phyloP scores from a whole-genome alignment of 805 yeast species.

The Metschnikowia arizonensis region DNA sequence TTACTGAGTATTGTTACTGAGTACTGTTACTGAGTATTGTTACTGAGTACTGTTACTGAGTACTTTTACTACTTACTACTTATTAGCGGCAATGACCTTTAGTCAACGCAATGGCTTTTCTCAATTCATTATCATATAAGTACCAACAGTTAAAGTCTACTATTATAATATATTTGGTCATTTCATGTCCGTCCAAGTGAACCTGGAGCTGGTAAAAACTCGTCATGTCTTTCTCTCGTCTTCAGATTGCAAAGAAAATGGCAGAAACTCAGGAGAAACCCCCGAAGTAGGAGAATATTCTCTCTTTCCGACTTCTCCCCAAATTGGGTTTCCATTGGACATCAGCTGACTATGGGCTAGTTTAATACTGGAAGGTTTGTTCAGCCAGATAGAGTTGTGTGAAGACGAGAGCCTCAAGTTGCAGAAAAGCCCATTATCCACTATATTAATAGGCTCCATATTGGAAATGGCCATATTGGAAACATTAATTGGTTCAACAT shows the following conservation, averaged over 20 bases:
- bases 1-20: too few species aligned
- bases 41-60: too few species aligned
- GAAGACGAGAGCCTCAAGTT: conserved; percentile 12
- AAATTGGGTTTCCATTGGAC: conserved; percentile 14
- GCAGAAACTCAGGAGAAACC: conserved; percentile 13
- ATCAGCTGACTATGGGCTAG: conserved; percentile 13
- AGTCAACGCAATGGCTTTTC: too few species aligned
- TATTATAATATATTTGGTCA: too few species aligned
- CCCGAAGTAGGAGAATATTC: conserved; percentile 11
- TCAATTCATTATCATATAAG: too few species aligned
- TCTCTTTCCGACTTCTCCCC: conserved; percentile 13
- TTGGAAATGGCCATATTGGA: too few species aligned
- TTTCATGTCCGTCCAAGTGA: too few species aligned
- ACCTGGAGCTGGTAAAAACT: too few species aligned
- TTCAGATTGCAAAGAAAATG: conserved; percentile 9
- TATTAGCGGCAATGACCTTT: too few species aligned
- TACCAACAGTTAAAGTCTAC: too few species aligned
- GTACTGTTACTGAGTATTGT: too few species aligned
- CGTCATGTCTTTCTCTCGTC: neutral
- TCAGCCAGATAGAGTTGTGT: conserved; percentile 19
- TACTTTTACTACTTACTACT: too few species aligned
- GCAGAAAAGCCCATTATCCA: conserved; percentile 11
- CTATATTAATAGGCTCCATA: neutral
- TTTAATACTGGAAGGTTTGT: conserved; percentile 7
- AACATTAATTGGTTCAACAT: conserved; percentile 8